Evolutionary conservation across 2,329 filamentous ascomycete genomes (phyloP).

Genomic region (Niveomyces coronatus): DNA sequence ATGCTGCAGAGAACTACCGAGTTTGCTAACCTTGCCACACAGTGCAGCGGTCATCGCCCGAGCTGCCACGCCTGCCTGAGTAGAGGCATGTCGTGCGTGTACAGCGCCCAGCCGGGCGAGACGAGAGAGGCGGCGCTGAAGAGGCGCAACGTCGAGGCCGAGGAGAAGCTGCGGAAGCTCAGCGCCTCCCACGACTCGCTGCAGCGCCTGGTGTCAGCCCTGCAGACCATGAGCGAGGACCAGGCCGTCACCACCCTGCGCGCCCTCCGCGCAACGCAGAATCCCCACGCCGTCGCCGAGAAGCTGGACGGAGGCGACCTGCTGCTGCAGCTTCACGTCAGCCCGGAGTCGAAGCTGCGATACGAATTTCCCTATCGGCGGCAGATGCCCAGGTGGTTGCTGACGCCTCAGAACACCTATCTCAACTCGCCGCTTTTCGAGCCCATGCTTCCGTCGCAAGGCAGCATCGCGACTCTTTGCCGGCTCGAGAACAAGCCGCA

Average conservation of each 20-base stretch:
- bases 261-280: constrained; percentile 20
- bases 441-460: not conserved
- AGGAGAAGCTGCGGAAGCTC: not conserved
- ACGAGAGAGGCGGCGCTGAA: not conserved
- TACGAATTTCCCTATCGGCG: constrained; percentile 25
- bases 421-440: constrained; percentile 16
- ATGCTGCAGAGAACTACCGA: too few relatives aligned
- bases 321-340: constrained; percentile 23
- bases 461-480: not conserved
- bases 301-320: constrained; percentile 25
- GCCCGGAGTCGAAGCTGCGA: constrained; percentile 23
- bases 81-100: not conserved
- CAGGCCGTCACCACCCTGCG: constrained; percentile 20
- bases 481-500: not conserved
- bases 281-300: constrained; percentile 19
- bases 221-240: not conserved
- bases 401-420: constrained; percentile 14
- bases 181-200: constrained; percentile 1
- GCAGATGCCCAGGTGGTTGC: constrained; percentile 19
- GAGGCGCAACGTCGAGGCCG: not conserved
- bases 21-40: too few relatives aligned
- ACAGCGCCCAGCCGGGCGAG: not conserved
- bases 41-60: not conserved
- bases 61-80: not conserved
- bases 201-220: not conserved